Evolutionary conservation across 352 stramenopile genomes (phyloP).

Genomic region (Globisporangium spiculum): DNA sequence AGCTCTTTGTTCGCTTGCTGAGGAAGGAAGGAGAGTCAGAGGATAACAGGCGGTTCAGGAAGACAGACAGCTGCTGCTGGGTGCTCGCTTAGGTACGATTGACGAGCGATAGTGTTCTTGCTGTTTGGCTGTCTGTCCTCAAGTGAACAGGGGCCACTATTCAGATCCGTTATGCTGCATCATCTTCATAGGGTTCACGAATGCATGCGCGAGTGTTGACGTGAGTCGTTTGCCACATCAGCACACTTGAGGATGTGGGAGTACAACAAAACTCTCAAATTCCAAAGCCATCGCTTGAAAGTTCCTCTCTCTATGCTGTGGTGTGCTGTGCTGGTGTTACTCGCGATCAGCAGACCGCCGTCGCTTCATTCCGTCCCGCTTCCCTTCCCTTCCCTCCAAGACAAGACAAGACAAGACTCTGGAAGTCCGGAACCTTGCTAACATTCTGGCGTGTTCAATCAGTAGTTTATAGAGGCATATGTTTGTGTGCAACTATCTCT

Average conservation of each 20-base stretch:
- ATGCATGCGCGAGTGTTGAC: neutral
- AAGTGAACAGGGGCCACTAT: neutral
- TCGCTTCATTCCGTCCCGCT: neutral
- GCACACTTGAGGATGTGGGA: neutral
- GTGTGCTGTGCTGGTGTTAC: neutral
- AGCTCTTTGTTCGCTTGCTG: neutral
- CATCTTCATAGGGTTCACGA: neutral
- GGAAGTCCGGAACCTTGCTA: too few relatives aligned
- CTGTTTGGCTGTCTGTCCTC: neutral
- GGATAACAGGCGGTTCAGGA: neutral
- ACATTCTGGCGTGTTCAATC: too few relatives aligned
- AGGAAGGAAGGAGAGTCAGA: slow-evolving; percentile 6
- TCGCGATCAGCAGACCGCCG: neutral
- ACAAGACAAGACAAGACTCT: too few relatives aligned
- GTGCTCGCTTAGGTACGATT: slow-evolving; percentile 1
- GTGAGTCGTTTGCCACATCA: neutral
- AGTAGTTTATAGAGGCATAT: too few relatives aligned
- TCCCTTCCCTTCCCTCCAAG: too few relatives aligned
- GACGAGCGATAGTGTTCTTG: neutral
- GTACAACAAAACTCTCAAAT: neutral
- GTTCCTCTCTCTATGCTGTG: neutral
- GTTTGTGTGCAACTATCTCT: too few relatives aligned
- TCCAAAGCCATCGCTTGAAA: neutral
- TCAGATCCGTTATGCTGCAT: neutral
- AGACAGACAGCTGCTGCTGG: neutral